These are phyloP conservation scores for Populus hybrid DNA, from an alignment of 441 rosid genomes.

Conservation along the genomic window DNA sequence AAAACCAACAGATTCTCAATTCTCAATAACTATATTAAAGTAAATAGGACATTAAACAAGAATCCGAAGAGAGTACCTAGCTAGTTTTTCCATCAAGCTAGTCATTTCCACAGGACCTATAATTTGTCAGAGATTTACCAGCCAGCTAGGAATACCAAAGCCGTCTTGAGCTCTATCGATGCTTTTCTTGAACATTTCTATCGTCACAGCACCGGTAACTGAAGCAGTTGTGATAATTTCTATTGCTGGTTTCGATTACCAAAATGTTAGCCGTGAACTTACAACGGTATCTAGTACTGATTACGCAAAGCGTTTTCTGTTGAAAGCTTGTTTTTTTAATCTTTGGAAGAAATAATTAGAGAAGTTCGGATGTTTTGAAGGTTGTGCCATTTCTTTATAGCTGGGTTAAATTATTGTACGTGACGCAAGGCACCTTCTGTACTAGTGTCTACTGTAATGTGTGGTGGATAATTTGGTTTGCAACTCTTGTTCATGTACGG, in stretches of 20 bases:
- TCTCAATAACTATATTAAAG: not conserved
- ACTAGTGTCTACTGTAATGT: not conserved
- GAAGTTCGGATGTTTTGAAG: not conserved
- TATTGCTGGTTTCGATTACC: not conserved
- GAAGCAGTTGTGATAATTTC: not conserved
- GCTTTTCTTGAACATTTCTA: not conserved
- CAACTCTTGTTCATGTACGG: not conserved
- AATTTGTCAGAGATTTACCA: not conserved
- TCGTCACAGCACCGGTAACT: not conserved
- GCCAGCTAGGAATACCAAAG: not conserved
- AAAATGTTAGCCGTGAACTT: not conserved
- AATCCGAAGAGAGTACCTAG: not conserved
- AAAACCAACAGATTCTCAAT: not conserved
- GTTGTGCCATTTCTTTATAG: not conserved
- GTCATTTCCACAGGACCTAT: not conserved
- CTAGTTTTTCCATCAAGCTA: not conserved
- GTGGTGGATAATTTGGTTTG: not conserved
- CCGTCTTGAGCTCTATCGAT: not conserved
- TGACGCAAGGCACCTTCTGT: not conserved
- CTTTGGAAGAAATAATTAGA: not conserved
- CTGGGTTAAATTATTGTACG: conserved; percentile 8
- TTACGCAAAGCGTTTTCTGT: not conserved
- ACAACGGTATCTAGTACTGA: not conserved
- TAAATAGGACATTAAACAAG: not conserved
- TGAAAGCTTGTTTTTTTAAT: not conserved